Conservation (phyloP, 768 basidiomycete genomes). For the Cantharellus cinnabarinus region DNA sequence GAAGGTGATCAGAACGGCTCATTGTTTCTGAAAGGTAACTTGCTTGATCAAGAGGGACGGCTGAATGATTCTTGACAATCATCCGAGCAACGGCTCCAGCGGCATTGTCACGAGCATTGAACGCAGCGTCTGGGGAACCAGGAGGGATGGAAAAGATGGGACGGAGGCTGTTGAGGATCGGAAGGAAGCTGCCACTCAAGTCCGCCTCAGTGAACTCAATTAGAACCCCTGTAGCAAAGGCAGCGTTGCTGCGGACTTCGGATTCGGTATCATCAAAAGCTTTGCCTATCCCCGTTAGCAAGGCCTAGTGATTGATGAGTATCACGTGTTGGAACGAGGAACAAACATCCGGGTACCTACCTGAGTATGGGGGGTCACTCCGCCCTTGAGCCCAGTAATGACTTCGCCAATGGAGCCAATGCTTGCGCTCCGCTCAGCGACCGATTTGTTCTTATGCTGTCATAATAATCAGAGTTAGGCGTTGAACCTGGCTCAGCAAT, state of each 20-base stretch:
- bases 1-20: background rate
- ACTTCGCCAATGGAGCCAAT: constrained; percentile 92
- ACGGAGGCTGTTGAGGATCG: constrained; percentile 56
- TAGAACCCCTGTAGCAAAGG: constrained; percentile 82
- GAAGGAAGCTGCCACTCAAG: constrained; percentile 59
- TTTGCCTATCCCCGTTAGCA: constrained; percentile 67
- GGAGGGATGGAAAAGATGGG: constrained; percentile 55
- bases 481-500: background rate
- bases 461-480: background rate
- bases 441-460: constrained; percentile 68
- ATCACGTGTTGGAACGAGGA: background rate
- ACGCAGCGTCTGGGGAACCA: constrained; percentile 37
- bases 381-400: constrained; percentile 73
- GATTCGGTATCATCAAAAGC: constrained; percentile 67
- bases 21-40: background rate
- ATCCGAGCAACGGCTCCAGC: constrained; percentile 79
- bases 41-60: constrained; percentile 52
- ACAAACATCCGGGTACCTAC: constrained; percentile 3
- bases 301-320: constrained; percentile 15
- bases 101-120: constrained; percentile 95
- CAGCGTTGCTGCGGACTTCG: constrained; percentile 94
- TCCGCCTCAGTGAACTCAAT: constrained; percentile 72
- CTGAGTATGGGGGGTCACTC: constrained; percentile 68
- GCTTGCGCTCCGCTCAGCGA: constrained; percentile 80
- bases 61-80: constrained; percentile 55